phyloP scores from a whole-genome alignment of 768 basidiomycete genomes.

The Collybia nuda region DNA sequence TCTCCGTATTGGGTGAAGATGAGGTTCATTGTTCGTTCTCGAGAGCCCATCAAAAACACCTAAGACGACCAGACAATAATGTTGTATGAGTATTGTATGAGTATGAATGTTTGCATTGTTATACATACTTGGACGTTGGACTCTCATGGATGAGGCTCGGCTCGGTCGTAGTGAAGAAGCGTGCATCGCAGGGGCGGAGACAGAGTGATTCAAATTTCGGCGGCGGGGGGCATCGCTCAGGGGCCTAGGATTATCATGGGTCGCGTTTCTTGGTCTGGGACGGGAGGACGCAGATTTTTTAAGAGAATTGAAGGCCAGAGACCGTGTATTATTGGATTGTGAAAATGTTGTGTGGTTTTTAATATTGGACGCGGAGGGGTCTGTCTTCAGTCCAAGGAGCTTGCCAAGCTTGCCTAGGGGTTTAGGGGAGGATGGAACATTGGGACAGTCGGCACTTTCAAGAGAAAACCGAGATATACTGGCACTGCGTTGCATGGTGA shows the following conservation, averaged over 20 bases:
- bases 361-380: background rate
- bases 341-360: background rate
- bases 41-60: background rate
- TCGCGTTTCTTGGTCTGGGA: background rate
- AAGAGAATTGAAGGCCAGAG: background rate
- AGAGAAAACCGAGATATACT: background rate
- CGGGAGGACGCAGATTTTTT: background rate
- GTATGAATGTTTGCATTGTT: too few species aligned
- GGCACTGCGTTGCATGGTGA: conserved; percentile 3
- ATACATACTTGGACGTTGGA: conserved; percentile 4
- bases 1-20: background rate
- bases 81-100: too few species aligned
- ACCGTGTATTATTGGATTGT: conserved; percentile 1
- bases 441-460: background rate
- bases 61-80: too few species aligned
- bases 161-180: too few species aligned
- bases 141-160: background rate
- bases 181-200: conserved; percentile 7
- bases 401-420: conserved; percentile 9
- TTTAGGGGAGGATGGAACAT: background rate
- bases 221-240: background rate
- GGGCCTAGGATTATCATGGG: background rate
- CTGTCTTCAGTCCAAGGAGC: conserved; percentile 6
- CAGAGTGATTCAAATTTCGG: conserved; percentile 10
- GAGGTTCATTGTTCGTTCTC: background rate